Evolutionary conservation across 208 protist genomes (phyloP).

Genomic region (Trypanosoma boissoni): DNA sequence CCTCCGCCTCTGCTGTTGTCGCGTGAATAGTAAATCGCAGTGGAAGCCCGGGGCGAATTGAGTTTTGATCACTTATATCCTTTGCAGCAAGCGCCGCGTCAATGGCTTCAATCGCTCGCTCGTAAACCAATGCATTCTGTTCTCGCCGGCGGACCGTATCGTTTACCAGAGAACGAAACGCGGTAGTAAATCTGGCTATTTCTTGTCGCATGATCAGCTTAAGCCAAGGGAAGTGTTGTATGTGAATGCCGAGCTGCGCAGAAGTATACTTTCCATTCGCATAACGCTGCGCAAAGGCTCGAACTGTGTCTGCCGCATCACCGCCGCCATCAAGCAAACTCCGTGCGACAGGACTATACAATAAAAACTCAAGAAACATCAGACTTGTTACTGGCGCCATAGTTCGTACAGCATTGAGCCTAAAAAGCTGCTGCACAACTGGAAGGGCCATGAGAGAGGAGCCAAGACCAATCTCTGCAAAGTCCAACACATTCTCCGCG

Average conservation of each 20-base stretch:
- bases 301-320: slow-evolving; percentile 59
- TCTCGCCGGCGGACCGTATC: slow-evolving; percentile 4
- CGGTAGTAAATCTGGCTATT: slow-evolving; percentile 8
- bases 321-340: slow-evolving; percentile 45
- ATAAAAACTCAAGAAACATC: slow-evolving; percentile 58
- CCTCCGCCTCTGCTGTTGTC: slow-evolving; percentile 15
- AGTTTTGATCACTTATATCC: too few relatives aligned
- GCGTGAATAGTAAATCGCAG: slow-evolving; percentile 26
- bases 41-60: too few relatives aligned
- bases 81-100: background rate
- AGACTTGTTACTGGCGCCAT: slow-evolving; percentile 48
- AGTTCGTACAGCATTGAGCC: slow-evolving; percentile 24
- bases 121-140: slow-evolving; percentile 33
- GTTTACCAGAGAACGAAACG: slow-evolving; percentile 4
- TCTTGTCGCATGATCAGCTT: slow-evolving; percentile 41
- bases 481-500: slow-evolving; percentile 44
- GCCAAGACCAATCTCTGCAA: slow-evolving; percentile 63
- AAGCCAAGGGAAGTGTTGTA: slow-evolving; percentile 66
- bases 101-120: slow-evolving; percentile 5
- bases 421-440: slow-evolving; percentile 72
- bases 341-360: slow-evolving; percentile 34
- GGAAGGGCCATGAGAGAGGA: slow-evolving; percentile 45
- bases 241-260: slow-evolving; percentile 68
- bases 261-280: slow-evolving; percentile 21
- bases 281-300: slow-evolving; percentile 59